These are phyloP conservation scores for Mycena chlorophos DNA, from an alignment of 768 basidiomycete genomes.

Conservation along the genomic window DNA sequence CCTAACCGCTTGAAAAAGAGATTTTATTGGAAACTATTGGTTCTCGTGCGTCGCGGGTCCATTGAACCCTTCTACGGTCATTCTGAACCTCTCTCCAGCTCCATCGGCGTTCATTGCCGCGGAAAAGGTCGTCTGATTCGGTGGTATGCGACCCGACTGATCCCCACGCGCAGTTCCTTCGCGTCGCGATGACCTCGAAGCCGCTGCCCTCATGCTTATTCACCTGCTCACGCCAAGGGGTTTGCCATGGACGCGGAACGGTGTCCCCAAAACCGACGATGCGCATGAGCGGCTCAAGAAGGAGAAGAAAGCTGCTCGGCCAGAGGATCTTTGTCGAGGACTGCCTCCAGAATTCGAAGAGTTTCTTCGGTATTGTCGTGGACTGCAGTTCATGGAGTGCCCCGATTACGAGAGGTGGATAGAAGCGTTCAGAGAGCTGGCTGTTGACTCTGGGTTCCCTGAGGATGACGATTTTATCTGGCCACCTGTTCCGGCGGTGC, in stretches of 20 bases:
- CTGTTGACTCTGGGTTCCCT: conserved; percentile 57
- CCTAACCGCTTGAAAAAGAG: conserved; percentile 38
- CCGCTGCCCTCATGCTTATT: conserved; percentile 75
- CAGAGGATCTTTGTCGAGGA: conserved; percentile 68
- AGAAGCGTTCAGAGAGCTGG: conserved; percentile 64
- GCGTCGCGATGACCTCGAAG: conserved; percentile 78
- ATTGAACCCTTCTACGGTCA: neutral
- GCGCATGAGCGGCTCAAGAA: conserved; percentile 64
- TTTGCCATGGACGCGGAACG: conserved; percentile 76
- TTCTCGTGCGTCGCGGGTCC: conserved; percentile 50
- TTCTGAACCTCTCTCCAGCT: conserved; percentile 34
- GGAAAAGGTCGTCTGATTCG: conserved; percentile 55
- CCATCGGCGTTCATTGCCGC: conserved; percentile 74
- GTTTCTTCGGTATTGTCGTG: conserved; percentile 70
- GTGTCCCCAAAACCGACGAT: conserved; percentile 69
- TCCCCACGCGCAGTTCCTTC: conserved; percentile 58
- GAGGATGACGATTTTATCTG: conserved; percentile 65
- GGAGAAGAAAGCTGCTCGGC: conserved; percentile 59
- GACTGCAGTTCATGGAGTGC: conserved; percentile 63
- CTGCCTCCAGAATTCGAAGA: conserved; percentile 75
- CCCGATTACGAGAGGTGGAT: conserved; percentile 71
- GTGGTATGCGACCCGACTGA: neutral
- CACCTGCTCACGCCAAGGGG: conserved; percentile 77
- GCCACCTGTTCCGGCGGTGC: conserved; percentile 55
- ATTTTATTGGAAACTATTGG: conserved; percentile 86